These are phyloP conservation scores for Salvia sclarea DNA, from an alignment of 305 asterid species.

Conservation along the genomic window DNA sequence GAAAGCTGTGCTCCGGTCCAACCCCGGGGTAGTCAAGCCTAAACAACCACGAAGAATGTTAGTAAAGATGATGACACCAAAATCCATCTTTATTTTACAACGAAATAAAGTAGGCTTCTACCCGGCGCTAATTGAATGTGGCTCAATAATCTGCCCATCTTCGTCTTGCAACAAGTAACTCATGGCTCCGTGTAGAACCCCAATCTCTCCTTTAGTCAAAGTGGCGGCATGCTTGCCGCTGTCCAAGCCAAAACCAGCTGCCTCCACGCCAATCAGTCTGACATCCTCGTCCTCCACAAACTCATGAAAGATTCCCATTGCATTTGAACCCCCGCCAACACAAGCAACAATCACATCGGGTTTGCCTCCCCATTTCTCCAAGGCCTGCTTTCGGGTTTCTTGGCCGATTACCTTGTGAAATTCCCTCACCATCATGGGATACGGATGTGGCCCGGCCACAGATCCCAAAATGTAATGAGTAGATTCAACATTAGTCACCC, in stretches of 20 bases:
- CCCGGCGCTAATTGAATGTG: constrained; percentile 96
- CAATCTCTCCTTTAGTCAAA: constrained; percentile 83
- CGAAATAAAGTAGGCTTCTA: constrained; percentile 15
- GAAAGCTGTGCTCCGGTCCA: constrained; percentile 90
- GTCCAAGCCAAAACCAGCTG: constrained; percentile 93
- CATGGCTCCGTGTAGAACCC: constrained; percentile 96
- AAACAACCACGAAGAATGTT: constrained; percentile 17
- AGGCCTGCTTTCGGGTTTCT: constrained; percentile 93
- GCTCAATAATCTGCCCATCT: constrained; percentile 93
- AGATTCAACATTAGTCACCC: constrained; percentile 89
- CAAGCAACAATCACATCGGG: constrained; percentile 93
- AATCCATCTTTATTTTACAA: constrained; percentile 4
- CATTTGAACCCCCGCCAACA: constrained; percentile 98
- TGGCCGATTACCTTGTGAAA: constrained; percentile 94
- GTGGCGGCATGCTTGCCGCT: constrained; percentile 99
- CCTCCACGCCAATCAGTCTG: constrained; percentile 92
- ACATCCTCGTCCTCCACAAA: constrained; percentile 83
- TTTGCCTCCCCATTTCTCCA: constrained; percentile 89
- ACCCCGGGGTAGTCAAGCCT: constrained; percentile 90
- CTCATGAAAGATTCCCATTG: constrained; percentile 94
- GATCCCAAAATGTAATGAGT: constrained; percentile 96
- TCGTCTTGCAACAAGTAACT: constrained; percentile 93
- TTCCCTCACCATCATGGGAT: constrained; percentile 97
- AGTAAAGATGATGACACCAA: neutral
- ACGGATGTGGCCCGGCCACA: constrained; percentile 96